Evolutionary conservation across 1,139 yeast species (phyloP).

Genomic region (Magnusiomyces suaveolens): DNA sequence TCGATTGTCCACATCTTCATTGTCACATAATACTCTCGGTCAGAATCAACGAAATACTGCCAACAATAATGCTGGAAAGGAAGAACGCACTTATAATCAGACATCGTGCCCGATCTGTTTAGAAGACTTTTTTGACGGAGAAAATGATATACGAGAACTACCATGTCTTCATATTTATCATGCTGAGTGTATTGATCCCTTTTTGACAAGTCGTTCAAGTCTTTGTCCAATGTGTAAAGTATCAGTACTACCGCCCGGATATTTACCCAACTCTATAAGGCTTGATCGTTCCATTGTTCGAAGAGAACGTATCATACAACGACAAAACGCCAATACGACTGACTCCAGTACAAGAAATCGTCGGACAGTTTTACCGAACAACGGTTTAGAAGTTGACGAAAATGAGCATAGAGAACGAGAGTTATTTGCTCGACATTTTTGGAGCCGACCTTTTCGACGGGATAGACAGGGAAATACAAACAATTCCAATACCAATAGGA

Average conservation of each 20-base stretch:
- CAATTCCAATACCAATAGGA: not conserved
- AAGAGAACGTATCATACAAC: slow-evolving; percentile 21
- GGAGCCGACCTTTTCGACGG: not conserved
- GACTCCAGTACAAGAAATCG: not conserved
- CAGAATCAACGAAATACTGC: not conserved
- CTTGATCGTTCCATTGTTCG: slow-evolving; percentile 25
- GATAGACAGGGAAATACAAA: not conserved
- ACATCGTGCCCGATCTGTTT: slow-evolving; percentile 25
- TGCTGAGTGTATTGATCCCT: slow-evolving; percentile 24
- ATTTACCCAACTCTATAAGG: slow-evolving; percentile 20
- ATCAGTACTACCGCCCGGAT: slow-evolving; percentile 22
- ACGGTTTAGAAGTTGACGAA: not conserved
- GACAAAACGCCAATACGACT: slow-evolving; percentile 6
- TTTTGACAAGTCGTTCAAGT: slow-evolving; percentile 21
- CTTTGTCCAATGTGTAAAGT: slow-evolving; percentile 26
- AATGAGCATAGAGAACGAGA: slow-evolving; percentile 1
- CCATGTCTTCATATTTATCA: slow-evolving; percentile 26
- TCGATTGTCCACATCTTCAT: not conserved
- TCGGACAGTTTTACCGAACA: not conserved
- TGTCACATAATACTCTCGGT: not conserved
- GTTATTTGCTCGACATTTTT: not conserved
- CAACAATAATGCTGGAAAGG: not conserved
- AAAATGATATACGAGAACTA: slow-evolving; percentile 21
- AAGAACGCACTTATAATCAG: slow-evolving; percentile 3
- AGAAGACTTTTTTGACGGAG: slow-evolving; percentile 21